Evolutionary conservation across 495 filamentous ascomycete species (phyloP), one percentile per base, ranked within the genome.

Genomic region (Podospora comata): DNA sequence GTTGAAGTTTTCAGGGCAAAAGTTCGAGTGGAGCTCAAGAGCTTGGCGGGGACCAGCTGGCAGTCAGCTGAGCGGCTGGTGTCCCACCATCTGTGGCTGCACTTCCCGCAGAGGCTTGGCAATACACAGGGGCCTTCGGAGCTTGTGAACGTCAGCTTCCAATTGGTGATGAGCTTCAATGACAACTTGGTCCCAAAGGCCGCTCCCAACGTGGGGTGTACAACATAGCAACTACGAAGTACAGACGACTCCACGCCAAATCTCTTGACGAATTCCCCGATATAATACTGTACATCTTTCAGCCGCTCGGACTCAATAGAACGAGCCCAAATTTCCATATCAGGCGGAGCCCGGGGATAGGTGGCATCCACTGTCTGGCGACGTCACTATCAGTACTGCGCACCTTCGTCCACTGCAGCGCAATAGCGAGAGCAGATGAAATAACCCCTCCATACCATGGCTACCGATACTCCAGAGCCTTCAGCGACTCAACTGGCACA

Each of bases 401-500:
- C 27, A 55, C 2, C 62, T 64, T 23, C 62, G 9, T n/a, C 53
- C 27, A 32, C 7, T 13, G 5, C 30, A 20, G 23, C 19, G 16
- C 23, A 28, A 28, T 34, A 23, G 39, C 60, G 28, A 30, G 55
- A 26, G 59, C 66, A 59, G 19, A 65, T 62, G 64, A 44, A 59
- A 30, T 62, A 19, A 44, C 65, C 7, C 39, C 39, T 48, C 0
- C 39, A 27, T 23, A 71, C 48, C 56, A 78, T 78, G 76, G 61
- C 70, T 34, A 59, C 54, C 39, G 15, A 58, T 58, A 26, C 56
- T 16, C 53, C 67, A 20, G 65, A 59, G 44, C 13, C 64, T n/a
- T 27, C 67, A 2, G 26, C 65, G n/a, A 68, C 69, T 16, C 75
- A 71, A 53, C 65, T 94, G 67, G 88, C 88, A 65, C 82, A 87